Base-by-base conservation (phyloP, 1,284 basidiomycete genomes). In the Chalciporus sp. region DNA sequence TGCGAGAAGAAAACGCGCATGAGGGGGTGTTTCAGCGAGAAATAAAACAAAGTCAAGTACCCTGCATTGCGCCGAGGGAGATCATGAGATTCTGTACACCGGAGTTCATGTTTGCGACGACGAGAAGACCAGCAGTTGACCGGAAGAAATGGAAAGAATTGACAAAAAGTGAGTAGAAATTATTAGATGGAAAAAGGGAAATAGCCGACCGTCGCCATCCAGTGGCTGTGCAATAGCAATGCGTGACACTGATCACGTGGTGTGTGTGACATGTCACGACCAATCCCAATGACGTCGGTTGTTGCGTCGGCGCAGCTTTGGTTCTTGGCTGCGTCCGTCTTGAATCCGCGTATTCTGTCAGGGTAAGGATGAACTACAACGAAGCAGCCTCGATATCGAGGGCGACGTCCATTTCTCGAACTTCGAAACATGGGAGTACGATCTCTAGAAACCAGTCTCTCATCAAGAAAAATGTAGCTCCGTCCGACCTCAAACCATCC, bases 401-500 rank as follows among this genome's bases (percentile, higher is more conserved):
- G 43, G 80, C 89, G 11, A 88, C 88, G 9, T 90, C 88, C 10
- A 68, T 87, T 48, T 89, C 88, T 2, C 75, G 86, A 29, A 80
- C 84, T 2, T 82, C 79, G 67, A 80, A 76, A 55, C 79, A 78
- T 40, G 83, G 83, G 51, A 91, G 88, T 7, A 83, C 88, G 17
- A 67, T 88, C 51, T 91, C 89, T 11, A 80, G 90, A 51, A 85
- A 82, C 59, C 90, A 94, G 74, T 88, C 86, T 3, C 84, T 95
- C 60, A 92, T 95, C 78, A 92, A 90, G 81, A 94, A 92, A 77
- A 94, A 91, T 72, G 87, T 92, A 58, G 88, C 90, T 14, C 85
- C 89, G 0, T 86, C 94, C 69, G 96, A 98, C 77, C 83, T 98
- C 56, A 85, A 88, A 56, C 96, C 96, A 1, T 95, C 93, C 14